Evolutionary conservation across 2,329 filamentous ascomycete genomes (phyloP).

Genomic region (Penicillium brevicompactum): DNA sequence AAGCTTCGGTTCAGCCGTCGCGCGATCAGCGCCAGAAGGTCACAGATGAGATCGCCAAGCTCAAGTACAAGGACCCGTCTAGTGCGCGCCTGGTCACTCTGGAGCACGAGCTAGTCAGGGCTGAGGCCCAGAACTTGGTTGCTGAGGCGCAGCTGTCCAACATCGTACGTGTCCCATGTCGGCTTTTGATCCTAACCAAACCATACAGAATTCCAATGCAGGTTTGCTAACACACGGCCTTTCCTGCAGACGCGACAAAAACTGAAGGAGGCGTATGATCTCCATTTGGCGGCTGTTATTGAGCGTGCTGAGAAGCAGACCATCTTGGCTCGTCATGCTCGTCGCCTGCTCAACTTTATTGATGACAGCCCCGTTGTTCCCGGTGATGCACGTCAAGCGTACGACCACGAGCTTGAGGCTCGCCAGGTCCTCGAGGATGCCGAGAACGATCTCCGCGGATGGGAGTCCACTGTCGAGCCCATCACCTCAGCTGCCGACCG

Average conservation of each 20-base stretch:
- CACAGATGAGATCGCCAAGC: conserved; percentile 84
- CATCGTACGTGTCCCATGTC: conserved; percentile 64
- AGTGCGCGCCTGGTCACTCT: conserved; percentile 78
- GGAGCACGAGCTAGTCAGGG: conserved; percentile 94
- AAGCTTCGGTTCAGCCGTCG: conserved; percentile 91
- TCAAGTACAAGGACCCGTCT: conserved; percentile 90
- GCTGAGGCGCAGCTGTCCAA: conserved; percentile 97
- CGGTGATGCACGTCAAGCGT: conserved; percentile 73
- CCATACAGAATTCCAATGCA: background rate
- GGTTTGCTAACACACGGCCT: conserved; percentile 5
- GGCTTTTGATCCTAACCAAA: background rate
- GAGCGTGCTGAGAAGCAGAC: conserved; percentile 97
- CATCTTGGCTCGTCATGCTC: conserved; percentile 87
- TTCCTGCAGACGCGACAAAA: conserved; percentile 81
- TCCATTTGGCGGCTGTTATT: conserved; percentile 86
- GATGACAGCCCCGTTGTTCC: conserved; percentile 90
- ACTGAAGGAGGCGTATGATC: conserved; percentile 89
- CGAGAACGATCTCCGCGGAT: conserved; percentile 81
- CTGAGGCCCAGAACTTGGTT: conserved; percentile 93
- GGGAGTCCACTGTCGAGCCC: conserved; percentile 62
- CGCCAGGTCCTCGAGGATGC: conserved; percentile 89
- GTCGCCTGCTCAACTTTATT: conserved; percentile 78
- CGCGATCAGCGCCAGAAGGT: conserved; percentile 86
- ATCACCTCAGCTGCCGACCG: conserved; percentile 53
- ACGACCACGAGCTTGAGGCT: conserved; percentile 66